These are phyloP conservation scores for Globisporangium echinulatum DNA, from an alignment of 352 stramenopile genomes.

Conservation along the genomic window DNA sequence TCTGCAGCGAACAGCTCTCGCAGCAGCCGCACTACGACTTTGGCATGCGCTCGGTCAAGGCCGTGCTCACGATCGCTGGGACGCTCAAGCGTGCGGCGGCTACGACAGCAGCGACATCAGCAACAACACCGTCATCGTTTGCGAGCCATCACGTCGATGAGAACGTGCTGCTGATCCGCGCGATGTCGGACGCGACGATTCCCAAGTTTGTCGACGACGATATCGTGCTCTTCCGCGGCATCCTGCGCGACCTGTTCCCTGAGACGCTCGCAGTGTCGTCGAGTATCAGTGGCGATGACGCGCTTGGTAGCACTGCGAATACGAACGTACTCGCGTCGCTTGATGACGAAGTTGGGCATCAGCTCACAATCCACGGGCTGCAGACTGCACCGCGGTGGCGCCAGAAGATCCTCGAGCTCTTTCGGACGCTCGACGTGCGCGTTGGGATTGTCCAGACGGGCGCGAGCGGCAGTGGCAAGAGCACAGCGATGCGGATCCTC, in stretches of 20 bases:
- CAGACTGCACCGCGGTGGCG: conserved; percentile 69
- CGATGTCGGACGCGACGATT: conserved; percentile 90
- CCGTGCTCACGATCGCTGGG: conserved; percentile 75
- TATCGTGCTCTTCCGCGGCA: conserved; percentile 81
- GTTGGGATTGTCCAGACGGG: conserved; percentile 83
- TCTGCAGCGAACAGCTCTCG: conserved; percentile 82
- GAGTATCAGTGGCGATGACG: background rate
- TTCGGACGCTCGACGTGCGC: conserved; percentile 89
- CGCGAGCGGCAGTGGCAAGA: conserved; percentile 69
- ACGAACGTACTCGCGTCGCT: conserved; percentile 31
- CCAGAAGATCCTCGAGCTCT: conserved; percentile 88
- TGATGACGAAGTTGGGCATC: conserved; percentile 68
- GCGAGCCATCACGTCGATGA: conserved; percentile 27
- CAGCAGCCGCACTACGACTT: conserved; percentile 87
- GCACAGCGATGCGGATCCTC: conserved; percentile 34
- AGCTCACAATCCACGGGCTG: conserved; percentile 54
- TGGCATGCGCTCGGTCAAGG: conserved; percentile 82
- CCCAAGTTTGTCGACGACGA: conserved; percentile 90
- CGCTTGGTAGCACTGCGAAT: background rate
- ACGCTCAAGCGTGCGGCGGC: conserved; percentile 38
- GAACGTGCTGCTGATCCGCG: conserved; percentile 89
- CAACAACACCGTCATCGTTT: conserved; percentile 8
- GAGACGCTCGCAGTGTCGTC: conserved; percentile 16
- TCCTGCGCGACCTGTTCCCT: conserved; percentile 87
- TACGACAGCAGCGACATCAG: conserved; percentile 4